Evolutionary conservation across 2,329 filamentous ascomycete species (phyloP).

Genomic region (Fusarium beomiforme): DNA sequence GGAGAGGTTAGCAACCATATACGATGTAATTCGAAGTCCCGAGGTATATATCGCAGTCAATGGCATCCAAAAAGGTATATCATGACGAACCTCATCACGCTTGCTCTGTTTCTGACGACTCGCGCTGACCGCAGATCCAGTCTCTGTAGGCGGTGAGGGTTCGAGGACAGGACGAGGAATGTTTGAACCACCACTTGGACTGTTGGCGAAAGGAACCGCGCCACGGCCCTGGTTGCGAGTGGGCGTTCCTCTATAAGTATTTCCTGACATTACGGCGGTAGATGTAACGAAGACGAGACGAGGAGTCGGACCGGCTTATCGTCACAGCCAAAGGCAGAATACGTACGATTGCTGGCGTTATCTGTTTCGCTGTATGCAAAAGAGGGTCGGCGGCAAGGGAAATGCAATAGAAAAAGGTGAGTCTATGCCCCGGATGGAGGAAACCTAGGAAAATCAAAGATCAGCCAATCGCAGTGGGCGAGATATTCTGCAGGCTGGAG

Average conservation of each 20-base stretch:
- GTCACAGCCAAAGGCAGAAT: slow-evolving; percentile 25
- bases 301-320: slow-evolving; percentile 31
- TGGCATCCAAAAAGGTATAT: slow-evolving; percentile 6
- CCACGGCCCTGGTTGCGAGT: slow-evolving; percentile 68
- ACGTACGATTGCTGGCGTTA: slow-evolving; percentile 22
- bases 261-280: slow-evolving; percentile 61
- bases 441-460: slow-evolving; percentile 26
- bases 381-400: slow-evolving; percentile 22
- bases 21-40: slow-evolving; percentile 2
- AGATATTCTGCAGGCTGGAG: slow-evolving; percentile 36
- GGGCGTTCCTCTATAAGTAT: slow-evolving; percentile 76
- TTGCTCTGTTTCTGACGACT: slow-evolving; percentile 97
- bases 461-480: slow-evolving; percentile 42
- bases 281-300: slow-evolving; percentile 31
- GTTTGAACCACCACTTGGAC: slow-evolving; percentile 66
- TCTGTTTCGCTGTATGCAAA: slow-evolving; percentile 30
- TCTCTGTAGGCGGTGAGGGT: slow-evolving; percentile 62
- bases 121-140: slow-evolving; percentile 80
- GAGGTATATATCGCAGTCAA: slow-evolving; percentile 26
- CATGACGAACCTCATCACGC: slow-evolving; percentile 87
- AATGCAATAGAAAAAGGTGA: slow-evolving; percentile 27
- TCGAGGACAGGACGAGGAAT: slow-evolving; percentile 81
- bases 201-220: slow-evolving; percentile 68
- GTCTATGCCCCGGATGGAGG: slow-evolving; percentile 26
- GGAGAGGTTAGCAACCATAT: slow-evolving; percentile 27